These are phyloP conservation scores for Lactarius evosmus DNA, from an alignment of 768 basidiomycete genomes.

Conservation along the genomic window DNA sequence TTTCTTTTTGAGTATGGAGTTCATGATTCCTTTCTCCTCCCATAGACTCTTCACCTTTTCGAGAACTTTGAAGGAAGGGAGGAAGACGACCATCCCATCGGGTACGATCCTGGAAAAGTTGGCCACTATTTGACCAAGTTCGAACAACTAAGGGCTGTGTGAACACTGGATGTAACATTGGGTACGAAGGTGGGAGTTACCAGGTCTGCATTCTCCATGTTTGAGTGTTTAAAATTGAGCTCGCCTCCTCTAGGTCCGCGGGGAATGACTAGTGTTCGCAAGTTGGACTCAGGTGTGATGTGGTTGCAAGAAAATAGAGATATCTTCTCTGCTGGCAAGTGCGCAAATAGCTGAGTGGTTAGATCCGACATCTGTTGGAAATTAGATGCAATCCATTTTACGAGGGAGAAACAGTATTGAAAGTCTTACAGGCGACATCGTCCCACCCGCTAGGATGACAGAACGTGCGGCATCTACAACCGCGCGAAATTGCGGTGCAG, in stretches of 20 bases:
- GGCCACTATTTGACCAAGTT: constrained; percentile 79
- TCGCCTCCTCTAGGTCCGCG: constrained; percentile 72
- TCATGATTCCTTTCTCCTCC: constrained; percentile 57
- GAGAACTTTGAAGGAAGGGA: constrained; percentile 88
- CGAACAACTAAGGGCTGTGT: constrained; percentile 51
- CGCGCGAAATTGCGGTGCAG: constrained; percentile 81
- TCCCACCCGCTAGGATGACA: constrained; percentile 92
- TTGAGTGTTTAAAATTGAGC: constrained; percentile 79
- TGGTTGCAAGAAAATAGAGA: constrained; percentile 88
- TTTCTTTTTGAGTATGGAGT: constrained; percentile 67
- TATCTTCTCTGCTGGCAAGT: constrained; percentile 58
- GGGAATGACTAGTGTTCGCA: constrained; percentile 69
- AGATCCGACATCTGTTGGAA: constrained; percentile 78
- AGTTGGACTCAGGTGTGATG: constrained; percentile 77
- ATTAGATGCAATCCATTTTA: constrained; percentile 7
- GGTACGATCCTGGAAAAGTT: constrained; percentile 79
- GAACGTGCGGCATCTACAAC: constrained; percentile 76
- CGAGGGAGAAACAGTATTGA: neutral
- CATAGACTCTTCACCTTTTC: constrained; percentile 64
- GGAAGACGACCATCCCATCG: constrained; percentile 88
- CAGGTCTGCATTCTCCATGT: constrained; percentile 54
- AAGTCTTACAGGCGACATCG: constrained; percentile 88
- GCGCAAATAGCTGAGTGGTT: constrained; percentile 71
- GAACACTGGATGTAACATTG: constrained; percentile 13
- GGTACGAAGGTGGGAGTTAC: constrained; percentile 37